A percentile compares a stretch with the other conserved stretches of the same genome.
Conservation (phyloP, 1,284 basidiomycete genomes). For the Naganishia sp. region DNA sequence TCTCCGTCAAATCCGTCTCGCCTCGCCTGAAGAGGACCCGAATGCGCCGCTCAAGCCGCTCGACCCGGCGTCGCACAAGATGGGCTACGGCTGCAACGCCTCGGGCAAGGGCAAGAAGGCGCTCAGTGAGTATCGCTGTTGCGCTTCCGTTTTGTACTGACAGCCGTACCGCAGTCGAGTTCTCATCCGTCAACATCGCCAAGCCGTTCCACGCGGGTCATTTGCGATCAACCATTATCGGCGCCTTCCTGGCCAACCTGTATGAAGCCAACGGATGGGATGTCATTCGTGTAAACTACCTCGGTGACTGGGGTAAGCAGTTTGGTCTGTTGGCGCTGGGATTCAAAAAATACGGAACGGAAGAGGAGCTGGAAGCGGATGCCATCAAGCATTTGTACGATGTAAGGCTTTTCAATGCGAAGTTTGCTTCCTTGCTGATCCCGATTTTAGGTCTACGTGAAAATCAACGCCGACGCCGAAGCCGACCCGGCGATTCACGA, state of each 20-base stretch:
- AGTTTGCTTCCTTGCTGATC: slow-evolving; percentile 4
- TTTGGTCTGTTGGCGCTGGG: slow-evolving; percentile 84
- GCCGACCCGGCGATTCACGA: slow-evolving; percentile 64
- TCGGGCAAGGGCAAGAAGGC: slow-evolving; percentile 78
- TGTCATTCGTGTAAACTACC: slow-evolving; percentile 87
- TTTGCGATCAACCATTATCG: slow-evolving; percentile 94
- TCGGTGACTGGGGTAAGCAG: slow-evolving; percentile 93
- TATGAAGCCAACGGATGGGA: slow-evolving; percentile 94
- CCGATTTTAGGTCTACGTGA: slow-evolving; percentile 71
- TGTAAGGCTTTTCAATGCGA: slow-evolving; percentile 39
- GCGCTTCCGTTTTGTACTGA: not conserved
- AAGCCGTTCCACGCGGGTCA: slow-evolving; percentile 99
- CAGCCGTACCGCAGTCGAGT: slow-evolving; percentile 61
- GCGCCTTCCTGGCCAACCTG: slow-evolving; percentile 86
- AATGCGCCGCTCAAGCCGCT: slow-evolving; percentile 41
- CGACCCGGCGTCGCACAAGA: slow-evolving; percentile 59
- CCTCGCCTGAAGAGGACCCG: slow-evolving; percentile 54
- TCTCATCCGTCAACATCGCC: slow-evolving; percentile 96
- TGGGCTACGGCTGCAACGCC: slow-evolving; percentile 72
- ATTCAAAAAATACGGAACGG: slow-evolving; percentile 86
- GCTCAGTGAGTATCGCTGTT: slow-evolving; percentile 52
- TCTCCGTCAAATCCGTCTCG: slow-evolving; percentile 77
- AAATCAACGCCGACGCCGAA: slow-evolving; percentile 70
- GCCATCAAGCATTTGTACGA: slow-evolving; percentile 94
- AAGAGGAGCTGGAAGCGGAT: slow-evolving; percentile 79